Evolutionary conservation across 352 stramenopile species (phyloP).

Genomic region (Phytopythium oedochilum): DNA sequence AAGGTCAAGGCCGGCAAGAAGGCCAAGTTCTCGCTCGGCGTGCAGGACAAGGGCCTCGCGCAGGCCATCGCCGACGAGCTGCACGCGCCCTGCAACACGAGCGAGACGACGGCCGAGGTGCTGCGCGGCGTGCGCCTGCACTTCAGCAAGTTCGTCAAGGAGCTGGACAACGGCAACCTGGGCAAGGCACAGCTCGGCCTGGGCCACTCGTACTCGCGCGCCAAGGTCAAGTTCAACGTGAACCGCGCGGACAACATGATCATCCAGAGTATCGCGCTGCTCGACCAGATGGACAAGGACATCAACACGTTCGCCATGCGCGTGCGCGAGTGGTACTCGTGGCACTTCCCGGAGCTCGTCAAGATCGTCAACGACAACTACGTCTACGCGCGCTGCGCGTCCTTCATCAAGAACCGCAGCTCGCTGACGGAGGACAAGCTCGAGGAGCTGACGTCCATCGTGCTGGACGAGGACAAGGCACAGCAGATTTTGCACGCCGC

Average conservation of each 20-base stretch:
- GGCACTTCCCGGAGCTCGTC: slow-evolving; percentile 99
- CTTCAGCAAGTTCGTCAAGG: slow-evolving; percentile 98
- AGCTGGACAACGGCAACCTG: slow-evolving; percentile 93
- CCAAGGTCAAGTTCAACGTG: slow-evolving; percentile 99
- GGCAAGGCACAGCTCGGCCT: slow-evolving; percentile 99
- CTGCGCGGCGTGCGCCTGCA: slow-evolving; percentile 96
- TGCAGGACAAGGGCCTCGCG: slow-evolving; percentile 93
- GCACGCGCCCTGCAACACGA: slow-evolving; percentile 93
- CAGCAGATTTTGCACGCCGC: slow-evolving; percentile 94
- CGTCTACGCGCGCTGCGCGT: slow-evolving; percentile 96
- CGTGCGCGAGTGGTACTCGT: slow-evolving; percentile 99
- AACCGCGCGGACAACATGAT: slow-evolving; percentile 99
- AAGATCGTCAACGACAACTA: slow-evolving; percentile 99
- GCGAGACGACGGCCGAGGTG: slow-evolving; percentile 97
- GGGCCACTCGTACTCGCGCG: slow-evolving; percentile 98
- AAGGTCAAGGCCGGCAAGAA: slow-evolving; percentile 94
- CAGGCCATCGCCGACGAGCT: slow-evolving; percentile 95
- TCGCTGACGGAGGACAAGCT: slow-evolving; percentile 78
- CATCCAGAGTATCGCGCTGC: slow-evolving; percentile 98
- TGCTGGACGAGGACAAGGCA: slow-evolving; percentile 96
- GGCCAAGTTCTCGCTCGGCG: slow-evolving; percentile 85
- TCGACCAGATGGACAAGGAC: slow-evolving; percentile 99
- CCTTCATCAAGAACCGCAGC: slow-evolving; percentile 95
- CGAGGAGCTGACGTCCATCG: slow-evolving; percentile 88
- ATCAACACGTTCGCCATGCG: slow-evolving; percentile 99